Base-by-base conservation (phyloP, 2,329 filamentous ascomycete genomes). In the Blastomyces percursus region DNA sequence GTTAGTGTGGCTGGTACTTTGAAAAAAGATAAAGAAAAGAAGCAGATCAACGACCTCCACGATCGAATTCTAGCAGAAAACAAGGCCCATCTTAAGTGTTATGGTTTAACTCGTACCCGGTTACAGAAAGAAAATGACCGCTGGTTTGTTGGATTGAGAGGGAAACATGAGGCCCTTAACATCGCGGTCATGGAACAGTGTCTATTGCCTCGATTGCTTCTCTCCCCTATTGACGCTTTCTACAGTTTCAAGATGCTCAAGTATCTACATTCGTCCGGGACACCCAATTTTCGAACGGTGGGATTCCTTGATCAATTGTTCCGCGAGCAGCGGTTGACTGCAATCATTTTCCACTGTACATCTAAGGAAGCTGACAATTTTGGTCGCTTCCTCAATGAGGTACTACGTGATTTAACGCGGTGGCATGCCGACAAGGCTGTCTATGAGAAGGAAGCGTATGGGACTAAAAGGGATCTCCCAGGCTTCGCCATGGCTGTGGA, bases 301-400 rank as follows among this genome's bases (percentile, higher is more conserved):
- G 87, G 89, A 38, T 78, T 99, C 1, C 87, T 96, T 68, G 89
- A 92, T 66, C 85, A 89, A 19, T 80, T 99, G 0, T 96, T 99
- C 76, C 86, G 86, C 69, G 85, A 91, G 63, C 91, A 95, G 70
- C 83, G 89, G 63, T 80, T 97, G 21, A 86, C 89, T 1, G 83
- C 87, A 9, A 82, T 96, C 59, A 91, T 99, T 62, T 96, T 96
- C 73, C 86, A 88, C 57, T 95, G 89, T 72, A 96, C 92, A 0
- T 87, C 93, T 30, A 87, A 91, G 62, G 95, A 99, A 75, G 90
- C 91, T 0, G 90, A 96, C 73, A 91, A 96, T 67, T 79, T 99
- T n/a, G 94, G 91, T 14, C 89, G 90, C 30, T 97, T 99, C 74
- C 77, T 99, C 61, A 90, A 88, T 70, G 86, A 93, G 65, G 80